Base-by-base conservation (phyloP, 768 basidiomycete species). In the Calvatia gigantea region DNA sequence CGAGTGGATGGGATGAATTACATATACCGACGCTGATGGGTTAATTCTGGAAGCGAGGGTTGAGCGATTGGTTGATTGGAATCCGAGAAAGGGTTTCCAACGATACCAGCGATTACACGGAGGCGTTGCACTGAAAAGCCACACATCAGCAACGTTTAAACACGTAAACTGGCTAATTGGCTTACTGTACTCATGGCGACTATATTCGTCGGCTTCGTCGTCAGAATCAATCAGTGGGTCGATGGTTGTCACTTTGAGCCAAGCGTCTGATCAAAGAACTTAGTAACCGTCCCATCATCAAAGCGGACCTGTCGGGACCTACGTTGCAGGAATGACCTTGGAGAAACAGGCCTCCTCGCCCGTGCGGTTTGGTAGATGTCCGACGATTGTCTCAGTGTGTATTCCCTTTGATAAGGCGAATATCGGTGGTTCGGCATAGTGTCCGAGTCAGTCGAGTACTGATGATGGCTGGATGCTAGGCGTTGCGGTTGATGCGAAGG, bases 201-300 rank as follows among this genome's bases (percentile, higher is more conserved):
- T 73, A 60, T 86, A 74, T 61, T 87, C 85, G 62, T 90, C 86
- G 12, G 73, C 77, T 63, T 88, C 86, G 39, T 88, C 86, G 57
- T 90, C 89, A 27, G 89, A 91, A 67, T 90, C 87, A 47, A 76
- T 69, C 27, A 91, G 72, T n/a, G 89, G 85, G 64, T 91, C 89
- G 33, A 82, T 80, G 28, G 78, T 82, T 50, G 75, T 79, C 54
- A 85, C 75, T 14, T 80, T 75, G 62, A 87, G 82, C 86, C 86
- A 91, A 14, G 89, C 84, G 64, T 90, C 89, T 91, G 63, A 46
- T 52, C n/a, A 61, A 29, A 62, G 60, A 31, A 14, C 2, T 38
- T 25, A 39, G 42, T 32, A 33, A 47, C 21, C 29, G 39, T 8
- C 50, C 8, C 29, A 35, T 23, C 25, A 54, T 47, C 23, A 53